A percentile compares a stretch with the other conserved stretches of the same genome.
Conservation (phyloP, 192 early-diverging fungal species). For the Backusella circina region DNA sequence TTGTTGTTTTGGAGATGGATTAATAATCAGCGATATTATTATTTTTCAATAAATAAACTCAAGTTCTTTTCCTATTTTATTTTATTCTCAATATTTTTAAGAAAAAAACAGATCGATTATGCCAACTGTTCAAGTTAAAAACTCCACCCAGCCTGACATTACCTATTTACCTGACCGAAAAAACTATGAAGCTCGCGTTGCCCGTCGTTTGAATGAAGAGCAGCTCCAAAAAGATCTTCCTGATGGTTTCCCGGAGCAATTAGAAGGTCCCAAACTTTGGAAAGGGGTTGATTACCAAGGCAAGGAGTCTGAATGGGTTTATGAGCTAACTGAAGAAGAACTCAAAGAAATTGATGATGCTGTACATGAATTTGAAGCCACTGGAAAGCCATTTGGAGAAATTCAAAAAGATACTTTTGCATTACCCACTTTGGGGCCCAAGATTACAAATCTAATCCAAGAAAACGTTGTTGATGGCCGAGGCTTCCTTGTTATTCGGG, state of each 20-base stretch:
- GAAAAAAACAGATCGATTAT: background rate
- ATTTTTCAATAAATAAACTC: background rate
- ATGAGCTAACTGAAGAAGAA: conserved; percentile 12
- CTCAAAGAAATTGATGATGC: conserved; percentile 19
- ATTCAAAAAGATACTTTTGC: conserved; percentile 11
- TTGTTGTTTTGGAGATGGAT: background rate
- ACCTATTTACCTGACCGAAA: conserved; percentile 23
- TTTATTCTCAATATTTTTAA: background rate
- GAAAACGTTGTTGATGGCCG: conserved; percentile 24
- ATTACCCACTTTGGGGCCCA: conserved; percentile 15
- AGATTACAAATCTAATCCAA: conserved; percentile 8
- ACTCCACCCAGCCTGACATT: conserved; percentile 25
- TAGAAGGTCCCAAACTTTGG: conserved; percentile 26
- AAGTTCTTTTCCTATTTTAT: background rate
- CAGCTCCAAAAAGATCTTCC: conserved; percentile 12
- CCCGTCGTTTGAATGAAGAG: conserved; percentile 23
- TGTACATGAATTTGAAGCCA: conserved; percentile 11
- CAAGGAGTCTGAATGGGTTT: conserved; percentile 22
- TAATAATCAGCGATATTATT: background rate
- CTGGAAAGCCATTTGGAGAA: conserved; percentile 4
- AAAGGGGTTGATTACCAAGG: conserved; percentile 18
- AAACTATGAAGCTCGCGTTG: conserved; percentile 21
- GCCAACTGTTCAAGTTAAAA: conserved; percentile 25
- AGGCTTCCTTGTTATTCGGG: conserved; percentile 24
- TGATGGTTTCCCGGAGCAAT: conserved; percentile 19